phyloP scores from a whole-genome alignment of 2,329 filamentous ascomycete genomes.

The Remersonia thermophila region DNA sequence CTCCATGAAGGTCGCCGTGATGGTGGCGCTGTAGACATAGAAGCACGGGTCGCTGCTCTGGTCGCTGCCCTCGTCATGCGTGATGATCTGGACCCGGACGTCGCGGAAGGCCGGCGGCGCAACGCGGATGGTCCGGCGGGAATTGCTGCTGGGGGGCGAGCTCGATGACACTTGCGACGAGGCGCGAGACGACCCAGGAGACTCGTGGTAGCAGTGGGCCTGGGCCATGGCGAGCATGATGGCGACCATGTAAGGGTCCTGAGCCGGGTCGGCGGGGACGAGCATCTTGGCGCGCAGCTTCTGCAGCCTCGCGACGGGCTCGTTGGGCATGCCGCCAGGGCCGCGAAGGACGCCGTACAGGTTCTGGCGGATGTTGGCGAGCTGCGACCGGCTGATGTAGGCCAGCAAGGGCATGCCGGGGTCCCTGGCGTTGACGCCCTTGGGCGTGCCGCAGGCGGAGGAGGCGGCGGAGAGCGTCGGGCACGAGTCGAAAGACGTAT shows the following conservation, averaged over 20 bases:
- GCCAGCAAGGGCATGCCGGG: constrained; percentile 26
- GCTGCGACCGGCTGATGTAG: constrained; percentile 36
- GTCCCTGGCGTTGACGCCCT: constrained; percentile 11
- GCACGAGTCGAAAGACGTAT: constrained; percentile 21
- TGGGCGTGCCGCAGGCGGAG: constrained; percentile 12
- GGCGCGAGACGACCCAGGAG: not conserved
- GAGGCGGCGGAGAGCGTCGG: constrained; percentile 12
- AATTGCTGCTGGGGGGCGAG: constrained; percentile 13
- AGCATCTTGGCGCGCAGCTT: constrained; percentile 34
- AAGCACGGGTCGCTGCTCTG: constrained; percentile 29
- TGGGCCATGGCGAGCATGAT: constrained; percentile 47
- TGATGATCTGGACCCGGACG: constrained; percentile 38
- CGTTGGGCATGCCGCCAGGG: constrained; percentile 29
- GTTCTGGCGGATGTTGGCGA: constrained; percentile 33
- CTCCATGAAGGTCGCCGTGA: constrained; percentile 36
- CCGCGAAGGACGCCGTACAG: constrained; percentile 34
- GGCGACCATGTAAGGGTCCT: constrained; percentile 40
- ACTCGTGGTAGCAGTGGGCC: constrained; percentile 34
- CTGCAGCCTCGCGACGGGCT: constrained; percentile 36
- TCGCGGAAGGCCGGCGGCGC: constrained; percentile 30
- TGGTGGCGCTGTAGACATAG: constrained; percentile 38
- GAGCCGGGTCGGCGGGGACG: constrained; percentile 34
- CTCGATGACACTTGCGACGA: constrained; percentile 9
- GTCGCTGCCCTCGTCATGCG: constrained; percentile 33
- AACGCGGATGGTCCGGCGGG: constrained; percentile 9